Evolutionary conservation across 208 protist species (phyloP).

Genomic region (Acanthamoeba culbertsoni): DNA sequence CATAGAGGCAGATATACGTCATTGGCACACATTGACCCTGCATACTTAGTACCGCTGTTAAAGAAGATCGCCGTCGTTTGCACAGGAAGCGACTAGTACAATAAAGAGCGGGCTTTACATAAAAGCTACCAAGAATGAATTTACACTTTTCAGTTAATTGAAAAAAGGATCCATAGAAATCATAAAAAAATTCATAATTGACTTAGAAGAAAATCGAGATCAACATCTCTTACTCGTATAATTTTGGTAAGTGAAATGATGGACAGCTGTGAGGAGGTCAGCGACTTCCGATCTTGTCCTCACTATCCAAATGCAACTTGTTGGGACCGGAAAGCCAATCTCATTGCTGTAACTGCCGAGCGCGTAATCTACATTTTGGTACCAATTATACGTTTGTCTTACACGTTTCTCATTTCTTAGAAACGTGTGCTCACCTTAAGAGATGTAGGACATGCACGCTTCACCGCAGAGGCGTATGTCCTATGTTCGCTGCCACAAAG

Average conservation of each 20-base stretch:
- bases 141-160: too few relatives aligned
- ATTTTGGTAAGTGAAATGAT: not conserved
- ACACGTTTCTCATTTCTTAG: not conserved
- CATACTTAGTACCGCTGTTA: too few relatives aligned
- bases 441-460: constrained; percentile 4
- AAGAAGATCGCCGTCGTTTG: too few relatives aligned
- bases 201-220: not conserved
- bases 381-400: not conserved
- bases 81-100: too few relatives aligned
- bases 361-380: constrained; percentile 41
- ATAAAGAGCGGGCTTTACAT: too few relatives aligned
- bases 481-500: not conserved
- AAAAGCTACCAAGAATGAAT: too few relatives aligned
- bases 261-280: not conserved
- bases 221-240: too few relatives aligned
- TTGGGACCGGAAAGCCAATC: not conserved
- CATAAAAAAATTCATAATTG: too few relatives aligned
- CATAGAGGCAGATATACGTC: not conserved
- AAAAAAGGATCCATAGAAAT: too few relatives aligned
- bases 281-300: constrained; percentile 10
- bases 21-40: not conserved
- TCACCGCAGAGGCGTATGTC: not conserved
- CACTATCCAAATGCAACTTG: not conserved
- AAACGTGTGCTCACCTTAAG: not conserved
- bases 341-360: not conserved